phyloP scores from a whole-genome alignment of 176 grass and related monocot species.

The Oryza nivara region DNA sequence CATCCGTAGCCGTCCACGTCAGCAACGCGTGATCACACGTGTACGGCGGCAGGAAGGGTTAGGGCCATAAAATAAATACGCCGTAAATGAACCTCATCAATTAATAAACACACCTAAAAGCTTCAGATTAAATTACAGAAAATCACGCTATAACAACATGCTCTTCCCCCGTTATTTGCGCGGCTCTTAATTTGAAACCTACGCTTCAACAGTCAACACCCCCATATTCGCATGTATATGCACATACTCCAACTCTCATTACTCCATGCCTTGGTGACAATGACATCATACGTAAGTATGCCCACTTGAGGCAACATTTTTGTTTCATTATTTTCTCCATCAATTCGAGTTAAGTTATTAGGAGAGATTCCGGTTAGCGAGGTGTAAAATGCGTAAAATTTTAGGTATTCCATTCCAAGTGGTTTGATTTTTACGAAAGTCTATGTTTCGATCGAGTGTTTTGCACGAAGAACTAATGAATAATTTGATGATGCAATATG shows the following conservation, averaged over 20 bases:
- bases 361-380: not conserved
- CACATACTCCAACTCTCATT: no score
- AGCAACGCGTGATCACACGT: not conserved
- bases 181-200: not conserved
- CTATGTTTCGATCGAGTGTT: no score
- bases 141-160: constrained; percentile 25
- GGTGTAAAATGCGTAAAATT: no score
- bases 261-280: not conserved
- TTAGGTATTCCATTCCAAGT: no score
- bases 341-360: not conserved
- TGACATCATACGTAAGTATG: not conserved
- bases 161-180: not conserved
- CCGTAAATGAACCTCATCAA: not conserved
- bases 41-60: not conserved
- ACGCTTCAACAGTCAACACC: not conserved
- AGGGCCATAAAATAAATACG: not conserved
- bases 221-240: not conserved
- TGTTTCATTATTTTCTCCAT: not conserved
- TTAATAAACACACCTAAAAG: not conserved
- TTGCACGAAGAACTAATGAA: not conserved
- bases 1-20: constrained; percentile 10
- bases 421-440: no score
- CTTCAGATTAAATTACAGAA: not conserved
- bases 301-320: not conserved
- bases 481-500: not conserved